Base-by-base conservation (phyloP, 805 yeast species). In the Candida yuanshanica region DNA sequence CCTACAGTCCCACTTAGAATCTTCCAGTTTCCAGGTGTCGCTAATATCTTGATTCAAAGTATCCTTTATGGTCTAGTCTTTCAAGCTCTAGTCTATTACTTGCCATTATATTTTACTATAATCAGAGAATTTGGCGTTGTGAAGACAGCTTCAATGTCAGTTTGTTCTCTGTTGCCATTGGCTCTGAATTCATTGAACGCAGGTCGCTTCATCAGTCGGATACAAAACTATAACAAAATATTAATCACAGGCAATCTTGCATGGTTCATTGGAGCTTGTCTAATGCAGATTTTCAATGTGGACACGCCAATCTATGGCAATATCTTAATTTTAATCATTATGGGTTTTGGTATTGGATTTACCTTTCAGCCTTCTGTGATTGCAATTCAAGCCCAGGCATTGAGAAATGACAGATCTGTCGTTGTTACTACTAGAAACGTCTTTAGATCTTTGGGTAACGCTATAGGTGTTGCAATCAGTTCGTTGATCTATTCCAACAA, bases 341-440 rank as follows among this genome's bases (percentile, higher is more conserved):
- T 56, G 33, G 73, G 76, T 23, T 35, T 66, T 12, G 81, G 69
- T 3, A 14, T 38, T 17, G 45, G 45, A 3, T 24, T 20, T 4
- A 42, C 45, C n/a, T 31, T 37, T 21, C 40, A 37, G 12, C 40
- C 40, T 9, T 31, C 40, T 3, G 41, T 52, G 10, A 66, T 77
- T 12, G 82, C 79, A 0, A 66, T 71, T 10, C 83, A 77, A 49
- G 79, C 80, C 1, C 77, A 75, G 44, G 63, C 77, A 13, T 58
- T 48, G 17, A 66, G 68, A 38, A 61, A 68, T 1, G 83, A 79
- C 43, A 55, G 83, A 33, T 77, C 83, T 0, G 78, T 77, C 11
- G 77, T 77, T 2, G 74, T 77, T 5, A 66, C 81, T 2, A 64
- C 78, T 2, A 64, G 84, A 52, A 78, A 77, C 48, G 75, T 77